Percentiles rank a stretch among this genome's conserved stretches.
Conservation (phyloP, 768 basidiomycete genomes). For the Plicaturopsis crispa region DNA sequence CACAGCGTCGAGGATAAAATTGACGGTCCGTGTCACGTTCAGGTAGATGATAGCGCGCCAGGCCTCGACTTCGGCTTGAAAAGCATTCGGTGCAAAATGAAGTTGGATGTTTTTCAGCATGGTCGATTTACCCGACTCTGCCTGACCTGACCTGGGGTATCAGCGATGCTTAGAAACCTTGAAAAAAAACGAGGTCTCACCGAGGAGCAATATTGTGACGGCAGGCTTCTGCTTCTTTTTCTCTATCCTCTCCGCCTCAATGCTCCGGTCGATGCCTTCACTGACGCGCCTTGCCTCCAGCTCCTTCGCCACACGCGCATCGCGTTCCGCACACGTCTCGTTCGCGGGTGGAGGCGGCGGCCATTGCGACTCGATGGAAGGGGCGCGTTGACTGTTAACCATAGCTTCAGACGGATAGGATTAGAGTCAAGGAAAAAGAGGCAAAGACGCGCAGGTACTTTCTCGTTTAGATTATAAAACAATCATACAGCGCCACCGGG, state of each 20-base stretch:
- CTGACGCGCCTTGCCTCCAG: slow-evolving; percentile 42
- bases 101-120: slow-evolving; percentile 62
- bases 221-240: slow-evolving; percentile 27
- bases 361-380: no score
- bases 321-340: slow-evolving; percentile 36
- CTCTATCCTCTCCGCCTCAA: slow-evolving; percentile 38
- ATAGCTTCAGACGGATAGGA: no score
- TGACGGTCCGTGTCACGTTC: slow-evolving; percentile 53
- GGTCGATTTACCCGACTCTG: slow-evolving; percentile 64
- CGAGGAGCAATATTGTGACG: slow-evolving; percentile 49
- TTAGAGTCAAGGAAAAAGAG: no score
- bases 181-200: slow-evolving; percentile 23
- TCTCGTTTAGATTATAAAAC: no score
- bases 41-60: slow-evolving; percentile 66
- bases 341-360: slow-evolving; percentile 22
- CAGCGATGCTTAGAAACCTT: not conserved
- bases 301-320: slow-evolving; percentile 33
- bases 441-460: no score
- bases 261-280: slow-evolving; percentile 47
- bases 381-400: no score
- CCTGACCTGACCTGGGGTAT: slow-evolving; percentile 49
- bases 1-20: slow-evolving; percentile 29
- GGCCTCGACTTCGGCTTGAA: slow-evolving; percentile 45
- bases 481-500: no score
- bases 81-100: slow-evolving; percentile 50